phyloP scores from a whole-genome alignment of 2,329 filamentous ascomycete genomes.

The Venturiaceae sp. region DNA sequence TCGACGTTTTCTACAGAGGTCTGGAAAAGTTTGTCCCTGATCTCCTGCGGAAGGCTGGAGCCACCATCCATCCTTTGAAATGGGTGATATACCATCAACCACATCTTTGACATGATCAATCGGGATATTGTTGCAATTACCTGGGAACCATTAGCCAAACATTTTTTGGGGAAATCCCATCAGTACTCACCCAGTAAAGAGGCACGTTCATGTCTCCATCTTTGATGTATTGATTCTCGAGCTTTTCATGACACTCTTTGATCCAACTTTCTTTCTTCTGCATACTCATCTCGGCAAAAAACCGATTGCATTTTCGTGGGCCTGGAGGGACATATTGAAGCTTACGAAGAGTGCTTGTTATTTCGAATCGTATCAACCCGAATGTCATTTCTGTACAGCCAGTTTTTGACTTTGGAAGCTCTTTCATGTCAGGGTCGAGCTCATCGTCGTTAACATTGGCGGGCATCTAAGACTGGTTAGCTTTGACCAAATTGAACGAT shows the following conservation, averaged over 20 bases:
- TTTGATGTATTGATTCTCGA: conserved; percentile 40
- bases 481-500: background rate
- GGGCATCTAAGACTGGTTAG: conserved; percentile 38
- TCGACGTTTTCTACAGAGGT: conserved; percentile 68
- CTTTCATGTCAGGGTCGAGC: conserved; percentile 37
- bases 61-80: conserved; percentile 51
- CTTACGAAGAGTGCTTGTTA: conserved; percentile 36
- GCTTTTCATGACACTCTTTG: conserved; percentile 32
- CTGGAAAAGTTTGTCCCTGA: conserved; percentile 59
- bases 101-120: conserved; percentile 69
- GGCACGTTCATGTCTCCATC: conserved; percentile 46
- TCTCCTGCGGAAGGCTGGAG: conserved; percentile 48
- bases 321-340: conserved; percentile 35
- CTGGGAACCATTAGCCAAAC: background rate
- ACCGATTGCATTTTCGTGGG: conserved; percentile 28
- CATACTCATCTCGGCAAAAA: conserved; percentile 33
- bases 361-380: conserved; percentile 42
- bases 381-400: conserved; percentile 52
- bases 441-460: conserved; percentile 48
- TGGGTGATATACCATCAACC: conserved; percentile 67
- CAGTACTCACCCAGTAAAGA: conserved; percentile 49
- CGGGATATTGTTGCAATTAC: conserved; percentile 37
- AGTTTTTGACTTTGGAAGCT: conserved; percentile 35
- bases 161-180: background rate
- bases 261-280: conserved; percentile 41